Evolutionary conservation across 2,329 filamentous ascomycete species (phyloP).

Genomic region (Esteya vermicola): DNA sequence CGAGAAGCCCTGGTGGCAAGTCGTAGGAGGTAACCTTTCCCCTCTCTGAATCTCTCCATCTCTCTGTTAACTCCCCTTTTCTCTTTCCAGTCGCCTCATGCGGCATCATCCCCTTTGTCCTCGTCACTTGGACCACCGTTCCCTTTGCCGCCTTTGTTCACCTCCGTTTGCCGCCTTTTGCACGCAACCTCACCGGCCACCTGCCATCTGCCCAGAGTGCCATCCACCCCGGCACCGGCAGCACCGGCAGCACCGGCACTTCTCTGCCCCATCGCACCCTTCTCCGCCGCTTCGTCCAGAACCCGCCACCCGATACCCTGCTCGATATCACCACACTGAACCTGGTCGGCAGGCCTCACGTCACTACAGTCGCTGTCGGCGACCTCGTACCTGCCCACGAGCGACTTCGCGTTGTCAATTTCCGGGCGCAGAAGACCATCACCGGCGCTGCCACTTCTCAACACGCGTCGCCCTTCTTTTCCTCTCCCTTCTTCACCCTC

Average conservation of each 20-base stretch:
- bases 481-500: not conserved
- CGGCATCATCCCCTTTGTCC: constrained; percentile 49
- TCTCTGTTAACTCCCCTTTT: not conserved
- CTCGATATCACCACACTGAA: constrained; percentile 42
- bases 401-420: constrained; percentile 25
- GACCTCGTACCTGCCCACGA: constrained; percentile 18
- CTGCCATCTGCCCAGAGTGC: no score
- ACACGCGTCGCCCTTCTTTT: not conserved
- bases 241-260: no score
- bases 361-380: constrained; percentile 17
- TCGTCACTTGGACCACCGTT: constrained; percentile 46
- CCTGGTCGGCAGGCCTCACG: constrained; percentile 37
- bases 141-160: constrained; percentile 63
- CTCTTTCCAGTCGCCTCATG: constrained; percentile 35
- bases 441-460: no score
- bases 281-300: constrained; percentile 35
- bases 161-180: constrained; percentile 51
- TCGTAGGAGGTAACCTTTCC: constrained; percentile 21
- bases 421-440: constrained; percentile 7
- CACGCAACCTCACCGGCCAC: no score
- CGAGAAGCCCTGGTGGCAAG: constrained; percentile 21
- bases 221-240: no score
- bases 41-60: not conserved
- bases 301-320: constrained; percentile 28
- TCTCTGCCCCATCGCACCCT: constrained; percentile 28